Base-by-base conservation (phyloP, 805 yeast genomes). In the Wickerhamomyces rabaulensis region DNA sequence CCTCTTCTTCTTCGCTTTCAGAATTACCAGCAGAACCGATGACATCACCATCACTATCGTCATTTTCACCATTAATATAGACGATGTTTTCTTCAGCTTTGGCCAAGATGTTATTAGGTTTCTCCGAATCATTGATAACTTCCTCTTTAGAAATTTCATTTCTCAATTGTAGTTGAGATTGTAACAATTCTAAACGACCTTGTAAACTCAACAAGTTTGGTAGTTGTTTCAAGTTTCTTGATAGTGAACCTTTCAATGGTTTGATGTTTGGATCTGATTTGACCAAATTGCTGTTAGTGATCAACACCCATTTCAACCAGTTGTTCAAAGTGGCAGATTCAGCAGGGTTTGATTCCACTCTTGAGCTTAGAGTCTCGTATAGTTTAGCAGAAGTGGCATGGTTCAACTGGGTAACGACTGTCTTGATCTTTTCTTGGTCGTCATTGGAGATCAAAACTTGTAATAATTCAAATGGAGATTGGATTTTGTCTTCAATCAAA, bases 271-370 rank as follows among this genome's bases (percentile, higher is more conserved):
- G 25, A 65, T 49, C 72, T 62, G 6, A 78, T 29, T 46, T 45
- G 15, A 58, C 41, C 1, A 45, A 17, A 9, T 46, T 78, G 22
- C 91, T 88, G 58, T 84, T 86, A 13, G 77, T 66, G 23, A 90
- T 73, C 49, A 91, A 67, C 16, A 87, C 55, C 89, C 94, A 88
- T 63, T 87, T 86, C 44, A 91, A 70, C 97, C 97, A 92, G 10
- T 68, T 57, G 40, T 73, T 66, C 47, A 66, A 65, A 55, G 46
- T 50, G 40, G 64, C 60, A 6, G 80, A 70, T 40, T 76, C 67
- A 25, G 67, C 61, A 20, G 78, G 76, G 17, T 68, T 58, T 21
- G 70, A 65, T 4, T 80, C 71, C 39, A 82, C 64, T 42, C 70
- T 66, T 35, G 68, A 69, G 4, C 78, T 73, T 23, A 78, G 63